Base-by-base conservation (phyloP, 2,329 filamentous ascomycete genomes). In the Aspergillus novofumigatus region DNA sequence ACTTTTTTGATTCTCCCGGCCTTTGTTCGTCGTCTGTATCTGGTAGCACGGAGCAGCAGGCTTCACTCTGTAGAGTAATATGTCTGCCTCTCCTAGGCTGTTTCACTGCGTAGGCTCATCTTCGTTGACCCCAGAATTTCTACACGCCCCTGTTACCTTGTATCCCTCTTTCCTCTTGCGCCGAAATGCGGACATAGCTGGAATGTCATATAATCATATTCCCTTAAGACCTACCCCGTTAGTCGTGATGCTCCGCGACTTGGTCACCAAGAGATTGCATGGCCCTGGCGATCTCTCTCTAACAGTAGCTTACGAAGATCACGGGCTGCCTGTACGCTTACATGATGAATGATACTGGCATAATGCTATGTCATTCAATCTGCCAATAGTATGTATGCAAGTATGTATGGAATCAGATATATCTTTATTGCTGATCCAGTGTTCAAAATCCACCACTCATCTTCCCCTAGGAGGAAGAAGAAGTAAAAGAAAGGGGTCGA, bases 311-410 rank as follows among this genome's bases (percentile, higher is more conserved):
- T 38, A 7, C 5, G 14, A 17, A 17, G 14, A 38, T 38, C 32
- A 38, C 14, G 3, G 32, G 14, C 32, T 35, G 14, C 32, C 32
- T 7, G 32, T 38, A 38, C 14, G 14, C 32, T 38, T 38, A 17
- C 14, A 7, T 7, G 14, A 35, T 38, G 20, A 10, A 5, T 23
- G 23, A 23, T 11, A 23, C 44, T 23, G 44, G 44, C 44, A 47
- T 47, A 47, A 47, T 47, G 23, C n/a, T 20, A 51, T 38, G 23
- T 50, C 32, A 53, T 42, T 53, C 42, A 49, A 52, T 53, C 44
- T 57, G 54, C 44, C 51, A 49, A 51, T 54, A 38, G 57, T 54
- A 58, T 60, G 57, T 57, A 58, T 58, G 58, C 42, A 55, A 35
- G 32, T 23, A 32, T 42, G 44, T 47, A 47, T 47, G 44, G 44